Percentiles rank a stretch among this genome's conserved stretches.
Conservation (phyloP, 306 rosid species). For the Malus sylvestris region DNA sequence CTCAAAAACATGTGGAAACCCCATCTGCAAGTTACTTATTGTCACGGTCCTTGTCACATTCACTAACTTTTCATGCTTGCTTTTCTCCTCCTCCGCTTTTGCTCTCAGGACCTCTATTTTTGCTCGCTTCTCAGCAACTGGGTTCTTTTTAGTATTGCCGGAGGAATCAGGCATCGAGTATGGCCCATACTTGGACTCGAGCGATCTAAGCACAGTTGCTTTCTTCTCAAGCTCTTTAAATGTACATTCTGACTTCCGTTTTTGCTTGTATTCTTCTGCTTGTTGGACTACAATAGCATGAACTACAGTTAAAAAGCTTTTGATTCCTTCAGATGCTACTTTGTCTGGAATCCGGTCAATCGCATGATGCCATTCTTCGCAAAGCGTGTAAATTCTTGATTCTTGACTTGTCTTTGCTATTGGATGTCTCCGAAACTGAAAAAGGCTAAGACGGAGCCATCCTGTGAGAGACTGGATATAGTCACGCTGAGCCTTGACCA, state of each 20-base stretch:
- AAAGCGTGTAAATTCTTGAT: slow-evolving; percentile 70
- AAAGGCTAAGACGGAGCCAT: slow-evolving; percentile 92
- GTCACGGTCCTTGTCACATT: slow-evolving; percentile 86
- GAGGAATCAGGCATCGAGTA: slow-evolving; percentile 48
- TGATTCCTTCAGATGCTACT: slow-evolving; percentile 91
- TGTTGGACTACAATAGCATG: slow-evolving; percentile 91
- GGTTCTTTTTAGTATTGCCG: slow-evolving; percentile 25
- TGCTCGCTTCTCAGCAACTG: slow-evolving; percentile 57
- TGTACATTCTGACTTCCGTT: slow-evolving; percentile 58
- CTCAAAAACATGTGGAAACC: slow-evolving; percentile 90
- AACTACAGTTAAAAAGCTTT: slow-evolving; percentile 70
- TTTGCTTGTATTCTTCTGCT: slow-evolving; percentile 70
- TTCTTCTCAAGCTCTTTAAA: slow-evolving; percentile 83
- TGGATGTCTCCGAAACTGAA: slow-evolving; percentile 60
- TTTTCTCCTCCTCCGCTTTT: slow-evolving; percentile 82
- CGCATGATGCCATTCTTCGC: slow-evolving; percentile 85
- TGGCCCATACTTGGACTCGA: slow-evolving; percentile 70
- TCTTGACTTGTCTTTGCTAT: slow-evolving; percentile 48
- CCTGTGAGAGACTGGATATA: slow-evolving; percentile 78
- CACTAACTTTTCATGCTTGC: slow-evolving; percentile 64
- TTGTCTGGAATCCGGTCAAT: slow-evolving; percentile 79
- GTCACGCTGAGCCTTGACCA: slow-evolving; percentile 71
- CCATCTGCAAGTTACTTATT: slow-evolving; percentile 85
- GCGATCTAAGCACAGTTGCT: slow-evolving; percentile 54
- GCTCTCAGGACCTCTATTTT: slow-evolving; percentile 61